Evolutionary conservation across 306 rosid genomes (phyloP).

Genomic region (Lathyrus aphaca): DNA sequence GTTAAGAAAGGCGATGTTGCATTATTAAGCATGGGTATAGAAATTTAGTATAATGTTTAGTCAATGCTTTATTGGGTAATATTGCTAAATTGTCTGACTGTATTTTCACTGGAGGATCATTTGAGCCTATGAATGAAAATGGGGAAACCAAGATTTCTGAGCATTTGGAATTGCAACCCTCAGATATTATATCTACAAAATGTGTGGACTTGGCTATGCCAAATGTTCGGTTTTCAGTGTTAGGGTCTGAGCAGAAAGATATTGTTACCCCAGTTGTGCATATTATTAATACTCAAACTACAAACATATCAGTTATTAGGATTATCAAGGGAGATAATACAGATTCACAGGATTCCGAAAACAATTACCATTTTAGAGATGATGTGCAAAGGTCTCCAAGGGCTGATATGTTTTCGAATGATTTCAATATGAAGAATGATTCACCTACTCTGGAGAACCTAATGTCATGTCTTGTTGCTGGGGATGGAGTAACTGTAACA

Average conservation of each 20-base stretch:
- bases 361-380: slow-evolving; percentile 41
- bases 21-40: slow-evolving; percentile 39
- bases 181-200: slow-evolving; percentile 39
- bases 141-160: slow-evolving; percentile 41
- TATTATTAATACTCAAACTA: slow-evolving; percentile 39
- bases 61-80: slow-evolving; percentile 48
- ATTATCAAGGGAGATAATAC: slow-evolving; percentile 40
- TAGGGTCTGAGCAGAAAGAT: slow-evolving; percentile 46
- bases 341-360: slow-evolving; percentile 46
- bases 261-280: slow-evolving; percentile 41
- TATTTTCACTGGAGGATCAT: slow-evolving; percentile 45
- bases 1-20: slow-evolving; percentile 44
- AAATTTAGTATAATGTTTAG: slow-evolving; percentile 32
- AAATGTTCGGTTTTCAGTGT: slow-evolving; percentile 42
- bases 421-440: slow-evolving; percentile 49
- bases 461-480: slow-evolving; percentile 40
- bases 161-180: slow-evolving; percentile 44
- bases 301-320: slow-evolving; percentile 44
- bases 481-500: slow-evolving; percentile 42
- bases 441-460: slow-evolving; percentile 43
- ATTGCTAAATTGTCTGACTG: slow-evolving; percentile 38
- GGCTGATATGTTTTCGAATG: slow-evolving; percentile 50
- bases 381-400: slow-evolving; percentile 40
- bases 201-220: slow-evolving; percentile 42
- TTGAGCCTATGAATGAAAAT: slow-evolving; percentile 41